Base-by-base conservation (phyloP, 1,139 yeast genomes). In the Candida sp. region DNA sequence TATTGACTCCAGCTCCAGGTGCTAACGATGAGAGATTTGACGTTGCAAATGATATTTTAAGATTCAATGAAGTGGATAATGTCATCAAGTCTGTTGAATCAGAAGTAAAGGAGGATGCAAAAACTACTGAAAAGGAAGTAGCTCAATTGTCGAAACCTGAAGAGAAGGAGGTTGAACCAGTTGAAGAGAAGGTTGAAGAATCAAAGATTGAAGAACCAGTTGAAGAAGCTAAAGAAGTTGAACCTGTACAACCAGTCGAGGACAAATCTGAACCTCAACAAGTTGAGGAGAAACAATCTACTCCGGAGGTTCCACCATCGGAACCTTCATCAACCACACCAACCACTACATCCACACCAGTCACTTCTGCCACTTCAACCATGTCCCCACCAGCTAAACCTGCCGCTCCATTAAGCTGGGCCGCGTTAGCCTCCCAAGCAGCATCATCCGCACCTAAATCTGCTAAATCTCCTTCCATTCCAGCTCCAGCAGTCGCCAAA, bases 11-110 rank as follows among this genome's bases (percentile, higher is more conserved):
- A 4, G 76, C 73, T 38, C 82, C 83, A 4, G 76, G 74, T 19
- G 64, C 69, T 39, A 74, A 70, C 51, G 77, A 75, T 41, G 73
- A 74, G 43, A 73, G 72, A 27, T 83, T 75, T 59, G 87, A 82
- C 55, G 77, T 84, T 43, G 77, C 79, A 49, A 84, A 83, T 61
- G 93, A 84, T 60, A 70, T 83, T 39, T 75, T 84, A 56, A 75
- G 81, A 47, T 82, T 82, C 50, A 66, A 82, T 45, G 71, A 66
- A 39, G 53, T 55, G 41, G 81, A 82, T 11, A 76, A 70, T 45
- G 64, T 45, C 41, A 52, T 50, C 39, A 45, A 48, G n/a, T 30
- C 30, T 22, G 25, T 36, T 11, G 40, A 44, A 5, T 27, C 22
- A 21, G 40, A 43, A 5, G 27, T 15, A 21, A 39, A 34, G 5